Conservation (phyloP, 1,139 yeast species). For the Hansenula anomala region DNA sequence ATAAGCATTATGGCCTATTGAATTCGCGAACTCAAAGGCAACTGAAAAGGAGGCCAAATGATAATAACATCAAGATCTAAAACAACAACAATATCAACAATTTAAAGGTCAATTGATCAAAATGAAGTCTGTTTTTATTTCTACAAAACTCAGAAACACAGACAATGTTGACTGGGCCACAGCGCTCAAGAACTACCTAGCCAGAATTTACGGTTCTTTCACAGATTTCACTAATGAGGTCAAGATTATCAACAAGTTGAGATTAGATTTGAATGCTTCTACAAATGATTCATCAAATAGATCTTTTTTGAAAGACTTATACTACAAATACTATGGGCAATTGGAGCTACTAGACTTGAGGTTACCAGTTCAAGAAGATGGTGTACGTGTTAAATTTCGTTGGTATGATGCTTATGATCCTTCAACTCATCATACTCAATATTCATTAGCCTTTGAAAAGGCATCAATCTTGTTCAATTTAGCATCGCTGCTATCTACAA, state of each 20-base stretch:
- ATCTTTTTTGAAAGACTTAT: slow-evolving; percentile 10
- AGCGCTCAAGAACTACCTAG: slow-evolving; percentile 56
- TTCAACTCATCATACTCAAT: slow-evolving; percentile 50
- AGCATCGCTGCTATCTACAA: slow-evolving; percentile 50
- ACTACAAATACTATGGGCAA: slow-evolving; percentile 75
- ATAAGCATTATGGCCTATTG: too few relatives aligned
- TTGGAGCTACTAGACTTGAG: slow-evolving; percentile 76
- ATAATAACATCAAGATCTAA: too few relatives aligned
- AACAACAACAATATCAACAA: too few relatives aligned
- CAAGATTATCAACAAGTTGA: slow-evolving; percentile 47
- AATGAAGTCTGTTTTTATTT: slow-evolving; percentile 21
- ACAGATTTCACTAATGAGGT: slow-evolving; percentile 57
- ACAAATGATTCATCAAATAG: slow-evolving; percentile 21
- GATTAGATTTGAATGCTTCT: slow-evolving; percentile 55
- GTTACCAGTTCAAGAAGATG: slow-evolving; percentile 57
- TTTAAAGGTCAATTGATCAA: too few relatives aligned
- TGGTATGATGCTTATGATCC: slow-evolving; percentile 78
- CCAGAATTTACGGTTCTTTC: slow-evolving; percentile 59
- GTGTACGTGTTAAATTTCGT: slow-evolving; percentile 57
- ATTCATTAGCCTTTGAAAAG: slow-evolving; percentile 81
- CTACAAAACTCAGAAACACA: slow-evolving; percentile 42
- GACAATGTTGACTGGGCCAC: slow-evolving; percentile 61
- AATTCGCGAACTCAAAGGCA: too few relatives aligned
- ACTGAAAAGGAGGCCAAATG: too few relatives aligned
- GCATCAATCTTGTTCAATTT: slow-evolving; percentile 78